These are phyloP conservation scores for Alternaria hordeiaustralica DNA, from an alignment of 2,329 filamentous ascomycete species.

Conservation along the genomic window DNA sequence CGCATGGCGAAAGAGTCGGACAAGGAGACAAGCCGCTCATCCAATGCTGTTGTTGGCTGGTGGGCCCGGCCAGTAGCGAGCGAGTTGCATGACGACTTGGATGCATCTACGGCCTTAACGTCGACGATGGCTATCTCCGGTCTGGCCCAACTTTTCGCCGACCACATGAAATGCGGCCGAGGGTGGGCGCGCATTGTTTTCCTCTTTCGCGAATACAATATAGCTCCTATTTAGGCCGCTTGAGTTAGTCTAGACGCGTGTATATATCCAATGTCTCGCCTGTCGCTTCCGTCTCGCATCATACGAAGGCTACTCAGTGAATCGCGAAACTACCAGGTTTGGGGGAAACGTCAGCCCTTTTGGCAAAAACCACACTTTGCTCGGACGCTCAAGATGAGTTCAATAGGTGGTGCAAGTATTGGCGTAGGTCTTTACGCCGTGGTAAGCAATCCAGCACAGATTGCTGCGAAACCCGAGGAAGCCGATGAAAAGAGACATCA, in stretches of 20 bases:
- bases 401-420: constrained; percentile 29
- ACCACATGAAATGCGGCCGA: neutral
- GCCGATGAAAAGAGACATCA: constrained; percentile 59
- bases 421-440: constrained; percentile 49
- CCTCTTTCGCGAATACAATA: neutral
- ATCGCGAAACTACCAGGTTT: neutral
- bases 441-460: constrained; percentile 48
- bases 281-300: constrained; percentile 5
- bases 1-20: constrained; percentile 12
- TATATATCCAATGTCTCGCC: constrained; percentile 20
- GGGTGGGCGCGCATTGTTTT: neutral
- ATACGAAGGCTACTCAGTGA: constrained; percentile 1
- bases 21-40: constrained; percentile 15
- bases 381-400: constrained; percentile 41
- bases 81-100: neutral
- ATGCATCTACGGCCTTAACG: constrained; percentile 13
- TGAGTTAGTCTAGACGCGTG: neutral
- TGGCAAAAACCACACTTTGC: constrained; percentile 33
- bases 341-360: neutral
- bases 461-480: constrained; percentile 53
- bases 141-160: constrained; percentile 1
- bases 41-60: neutral
- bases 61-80: constrained; percentile 16
- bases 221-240: neutral
- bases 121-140: constrained; percentile 26